These are phyloP conservation scores for Crithidia brevicula DNA, from an alignment of 208 protist genomes.

Conservation along the genomic window DNA sequence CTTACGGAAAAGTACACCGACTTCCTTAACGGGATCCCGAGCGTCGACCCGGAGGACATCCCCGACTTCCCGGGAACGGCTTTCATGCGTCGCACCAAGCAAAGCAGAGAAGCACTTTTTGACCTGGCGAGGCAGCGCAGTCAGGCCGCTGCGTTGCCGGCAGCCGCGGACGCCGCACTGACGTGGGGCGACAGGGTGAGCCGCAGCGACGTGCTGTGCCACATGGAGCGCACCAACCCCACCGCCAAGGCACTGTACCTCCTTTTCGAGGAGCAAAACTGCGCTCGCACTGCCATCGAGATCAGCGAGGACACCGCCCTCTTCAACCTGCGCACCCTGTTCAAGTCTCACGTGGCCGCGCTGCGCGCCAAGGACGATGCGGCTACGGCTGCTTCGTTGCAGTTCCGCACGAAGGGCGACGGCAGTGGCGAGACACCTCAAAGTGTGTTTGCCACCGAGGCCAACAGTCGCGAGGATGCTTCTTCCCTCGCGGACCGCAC, in stretches of 20 bases:
- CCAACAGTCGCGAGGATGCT: background rate
- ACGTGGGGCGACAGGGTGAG: background rate
- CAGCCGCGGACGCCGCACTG: background rate
- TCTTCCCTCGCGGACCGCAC: too few relatives aligned
- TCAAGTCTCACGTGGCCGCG: conserved; percentile 13
- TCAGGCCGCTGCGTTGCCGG: background rate
- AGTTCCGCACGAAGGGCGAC: background rate
- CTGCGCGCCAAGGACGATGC: background rate
- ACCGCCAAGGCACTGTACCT: background rate
- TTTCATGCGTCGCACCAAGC: background rate
- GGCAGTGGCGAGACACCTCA: background rate
- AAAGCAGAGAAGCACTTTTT: background rate
- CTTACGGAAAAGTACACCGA: conserved; percentile 11
- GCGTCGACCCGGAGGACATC: conserved; percentile 9
- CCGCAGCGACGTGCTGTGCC: background rate
- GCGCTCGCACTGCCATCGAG: conserved; percentile 10
- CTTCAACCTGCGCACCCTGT: conserved; percentile 19
- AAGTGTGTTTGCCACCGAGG: background rate
- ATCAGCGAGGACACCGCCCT: conserved; percentile 12
- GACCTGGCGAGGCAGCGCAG: background rate
- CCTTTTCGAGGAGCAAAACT: conserved; percentile 15
- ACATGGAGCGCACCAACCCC: conserved; percentile 3
- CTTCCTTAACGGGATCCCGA: conserved; percentile 9
- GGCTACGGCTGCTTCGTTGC: background rate
- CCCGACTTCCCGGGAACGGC: conserved; percentile 8